Evolutionary conservation across 129 eudicot genomes (phyloP), one percentile per base, ranked within the genome.

Genomic region (Kitagawia praeruptora): DNA sequence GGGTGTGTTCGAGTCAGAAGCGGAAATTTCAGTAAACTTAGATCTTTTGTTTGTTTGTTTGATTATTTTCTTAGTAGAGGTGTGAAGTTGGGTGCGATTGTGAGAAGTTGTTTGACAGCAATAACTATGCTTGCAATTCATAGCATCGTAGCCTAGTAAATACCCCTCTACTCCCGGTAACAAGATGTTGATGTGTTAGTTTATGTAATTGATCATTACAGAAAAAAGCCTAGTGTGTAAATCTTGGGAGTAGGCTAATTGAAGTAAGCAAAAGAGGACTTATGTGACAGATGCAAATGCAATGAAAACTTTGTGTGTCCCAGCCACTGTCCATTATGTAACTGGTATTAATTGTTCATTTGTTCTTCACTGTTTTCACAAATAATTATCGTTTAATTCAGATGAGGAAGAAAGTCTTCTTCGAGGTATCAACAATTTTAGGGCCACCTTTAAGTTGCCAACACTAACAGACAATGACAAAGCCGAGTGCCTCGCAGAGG

Each of bases 401-500:
- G 97, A 88, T 53, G 93, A 89, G 82, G 93, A 88, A 80, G 92
- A 88, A 80, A 87, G 39, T 41, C 98, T 93, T 79, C 87, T 93
- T 37, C 90, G 79, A 79, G 93, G 91, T 54, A 87, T 93, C 80
- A 91, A 91, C 83, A 89, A 86, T 80, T 93, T 89, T 86, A 77
- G 98, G 44, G 74, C 93, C 78, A 85, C 93, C 71, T 56, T 88
- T 70, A 89, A 89, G 89, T 70, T 94, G 73, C 84, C 92, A 37
- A 71, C 87, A 5, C 83, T 94, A 53, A 83, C 86, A 28, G 77
- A 91, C 69, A 89, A 88, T n/a, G 93, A 89, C 81, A 82, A 87
- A 67, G 98, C 98, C 48, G 86, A 88, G 61, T 94, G 98, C 88
- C 88, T 91, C 2, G 98, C 98, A 0, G 86, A 84, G 6, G 87